phyloP scores from a whole-genome alignment of 257 asterid species.

The Solanum etuberosum region DNA sequence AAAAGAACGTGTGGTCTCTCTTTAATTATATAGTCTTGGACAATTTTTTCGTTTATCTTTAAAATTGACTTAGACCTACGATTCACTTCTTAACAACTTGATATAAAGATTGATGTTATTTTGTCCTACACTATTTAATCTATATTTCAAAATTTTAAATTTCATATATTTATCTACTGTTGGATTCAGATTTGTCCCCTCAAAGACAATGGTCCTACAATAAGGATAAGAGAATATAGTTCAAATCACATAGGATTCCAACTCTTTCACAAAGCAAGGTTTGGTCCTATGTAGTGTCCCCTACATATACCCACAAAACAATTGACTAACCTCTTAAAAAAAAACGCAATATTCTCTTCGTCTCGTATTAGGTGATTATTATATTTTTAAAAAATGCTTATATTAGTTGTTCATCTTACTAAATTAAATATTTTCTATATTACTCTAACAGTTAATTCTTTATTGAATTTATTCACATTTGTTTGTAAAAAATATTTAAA shows the following conservation, averaged over 20 bases:
- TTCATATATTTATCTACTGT: not conserved
- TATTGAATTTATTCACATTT: no score
- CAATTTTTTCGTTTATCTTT: not conserved
- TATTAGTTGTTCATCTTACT: accelerated
- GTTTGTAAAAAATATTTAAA: no score
- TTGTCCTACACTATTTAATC: not conserved
- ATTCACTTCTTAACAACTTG: not conserved
- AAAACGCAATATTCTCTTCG: not conserved
- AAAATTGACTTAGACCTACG: accelerated
- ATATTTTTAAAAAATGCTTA: no score
- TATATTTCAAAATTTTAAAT: not conserved
- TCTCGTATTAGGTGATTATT: no score
- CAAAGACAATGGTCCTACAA: not conserved
- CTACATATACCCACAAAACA: not conserved
- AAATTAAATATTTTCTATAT: accelerated
- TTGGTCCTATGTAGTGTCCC: not conserved
- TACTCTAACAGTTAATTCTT: no score
- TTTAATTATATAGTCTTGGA: not conserved
- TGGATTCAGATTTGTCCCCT: not conserved
- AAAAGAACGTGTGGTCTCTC: not conserved
- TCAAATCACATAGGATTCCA: not conserved
- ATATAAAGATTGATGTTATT: not conserved
- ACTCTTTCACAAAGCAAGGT: not conserved
- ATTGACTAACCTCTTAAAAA: not conserved
- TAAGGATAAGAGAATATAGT: not conserved